phyloP scores from a whole-genome alignment of 2,329 filamentous ascomycete species.

The Ophiocordyceps australis region DNA sequence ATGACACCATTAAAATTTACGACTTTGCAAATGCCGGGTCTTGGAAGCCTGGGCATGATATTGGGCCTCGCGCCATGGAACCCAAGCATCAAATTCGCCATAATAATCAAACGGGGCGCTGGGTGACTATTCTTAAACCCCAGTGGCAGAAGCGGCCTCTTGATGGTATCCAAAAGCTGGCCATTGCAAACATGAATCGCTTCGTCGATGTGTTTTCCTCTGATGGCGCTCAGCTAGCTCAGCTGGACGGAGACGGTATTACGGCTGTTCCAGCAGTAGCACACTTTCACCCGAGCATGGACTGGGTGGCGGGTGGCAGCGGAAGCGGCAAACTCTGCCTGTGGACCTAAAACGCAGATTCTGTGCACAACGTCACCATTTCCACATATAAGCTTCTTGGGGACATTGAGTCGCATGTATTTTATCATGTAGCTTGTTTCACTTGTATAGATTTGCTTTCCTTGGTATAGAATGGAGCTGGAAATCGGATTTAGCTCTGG shows the following conservation, averaged over 20 bases:
- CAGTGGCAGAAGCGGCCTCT: constrained; percentile 75
- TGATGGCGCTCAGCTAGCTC: constrained; percentile 72
- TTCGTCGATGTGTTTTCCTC: constrained; percentile 83
- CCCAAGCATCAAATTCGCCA: constrained; percentile 56
- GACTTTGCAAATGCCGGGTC: constrained; percentile 45
- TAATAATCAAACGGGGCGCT: constrained; percentile 91
- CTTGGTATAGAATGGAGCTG: no score
- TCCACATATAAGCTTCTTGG: no score
- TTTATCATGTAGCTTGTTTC: no score
- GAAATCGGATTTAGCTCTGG: no score
- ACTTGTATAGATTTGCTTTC: no score
- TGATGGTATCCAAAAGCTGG: constrained; percentile 72
- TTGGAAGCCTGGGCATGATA: constrained; percentile 39
- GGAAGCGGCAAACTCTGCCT: constrained; percentile 84
- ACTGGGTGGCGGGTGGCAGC: constrained; percentile 88
- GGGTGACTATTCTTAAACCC: constrained; percentile 68
- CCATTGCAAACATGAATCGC: constrained; percentile 92
- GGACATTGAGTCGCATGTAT: no score
- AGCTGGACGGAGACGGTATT: constrained; percentile 75
- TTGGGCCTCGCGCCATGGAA: constrained; percentile 45
- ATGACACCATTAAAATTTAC: constrained; percentile 90
- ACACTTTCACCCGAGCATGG: constrained; percentile 68
- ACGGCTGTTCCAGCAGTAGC: constrained; percentile 89
- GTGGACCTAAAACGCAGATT: constrained; percentile 80
- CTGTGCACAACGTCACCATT: no score